phyloP scores from a whole-genome alignment of 1,284 basidiomycete species.

The Malassezia furfur region DNA sequence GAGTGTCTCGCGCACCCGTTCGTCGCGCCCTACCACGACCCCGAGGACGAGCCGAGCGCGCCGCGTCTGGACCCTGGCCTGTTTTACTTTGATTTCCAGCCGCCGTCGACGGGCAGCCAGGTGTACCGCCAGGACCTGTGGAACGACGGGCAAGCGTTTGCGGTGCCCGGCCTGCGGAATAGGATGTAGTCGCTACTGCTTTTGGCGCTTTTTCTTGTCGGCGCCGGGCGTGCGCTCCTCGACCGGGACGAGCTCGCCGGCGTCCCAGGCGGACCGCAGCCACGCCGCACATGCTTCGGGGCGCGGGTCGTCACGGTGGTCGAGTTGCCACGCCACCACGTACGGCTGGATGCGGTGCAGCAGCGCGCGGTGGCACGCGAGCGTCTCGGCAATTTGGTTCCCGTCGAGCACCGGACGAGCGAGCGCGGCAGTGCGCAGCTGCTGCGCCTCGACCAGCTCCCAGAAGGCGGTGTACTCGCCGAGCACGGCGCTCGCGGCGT shows the following conservation, averaged over 20 bases:
- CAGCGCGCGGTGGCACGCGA: constrained; percentile 27
- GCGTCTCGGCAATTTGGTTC: constrained; percentile 21
- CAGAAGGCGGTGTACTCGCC: constrained; percentile 24
- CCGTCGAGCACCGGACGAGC: constrained; percentile 35
- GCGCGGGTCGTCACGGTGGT: constrained; percentile 1
- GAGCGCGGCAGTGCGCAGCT: constrained; percentile 18
- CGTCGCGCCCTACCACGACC: constrained; percentile 40
- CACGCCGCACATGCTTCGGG: constrained; percentile 22
- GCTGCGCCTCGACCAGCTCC: constrained; percentile 17
- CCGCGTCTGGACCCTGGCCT: constrained; percentile 29
- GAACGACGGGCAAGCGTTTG: constrained; percentile 26
- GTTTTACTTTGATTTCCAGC: constrained; percentile 35
- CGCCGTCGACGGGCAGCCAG: constrained; percentile 29
- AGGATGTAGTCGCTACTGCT: not conserved
- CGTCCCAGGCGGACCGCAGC: constrained; percentile 29
- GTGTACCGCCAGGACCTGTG: constrained; percentile 35
- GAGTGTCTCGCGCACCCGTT: constrained; percentile 44
- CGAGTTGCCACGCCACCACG: constrained; percentile 37
- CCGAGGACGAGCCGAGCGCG: constrained; percentile 37
- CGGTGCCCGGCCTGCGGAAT: not conserved
- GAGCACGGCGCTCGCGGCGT: constrained; percentile 10
- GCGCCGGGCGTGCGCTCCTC: constrained; percentile 20
- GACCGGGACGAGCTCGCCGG: constrained; percentile 28
- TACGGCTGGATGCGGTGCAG: constrained; percentile 28
- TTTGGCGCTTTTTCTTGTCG: not conserved